phyloP scores from a whole-genome alignment of 805 yeast genomes.

The Lipomyces orientalis region DNA sequence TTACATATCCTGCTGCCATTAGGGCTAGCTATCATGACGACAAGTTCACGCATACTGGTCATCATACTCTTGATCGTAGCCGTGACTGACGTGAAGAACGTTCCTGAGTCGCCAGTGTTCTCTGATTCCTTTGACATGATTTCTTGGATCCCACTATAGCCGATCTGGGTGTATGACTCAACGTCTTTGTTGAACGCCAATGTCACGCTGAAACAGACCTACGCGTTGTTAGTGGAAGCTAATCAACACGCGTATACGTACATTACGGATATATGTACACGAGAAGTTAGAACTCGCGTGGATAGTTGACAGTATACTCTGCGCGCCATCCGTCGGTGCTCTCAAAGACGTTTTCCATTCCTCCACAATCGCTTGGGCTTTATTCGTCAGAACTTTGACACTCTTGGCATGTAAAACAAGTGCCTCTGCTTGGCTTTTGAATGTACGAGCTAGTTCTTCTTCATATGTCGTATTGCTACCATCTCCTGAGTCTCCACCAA shows the following conservation, averaged over 20 bases:
- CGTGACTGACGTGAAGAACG: slow-evolving; percentile 12
- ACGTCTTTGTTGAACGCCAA: slow-evolving; percentile 5
- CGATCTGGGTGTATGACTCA: slow-evolving; percentile 2
- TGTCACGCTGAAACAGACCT: slow-evolving; percentile 6
- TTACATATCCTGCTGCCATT: neutral
- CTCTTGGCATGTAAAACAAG: slow-evolving; percentile 12
- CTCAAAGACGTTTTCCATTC: neutral
- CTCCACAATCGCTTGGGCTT: neutral
- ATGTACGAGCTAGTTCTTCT: slow-evolving; percentile 16
- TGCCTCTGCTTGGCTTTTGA: slow-evolving; percentile 10
- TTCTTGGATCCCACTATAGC: slow-evolving; percentile 18
- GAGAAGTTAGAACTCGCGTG: neutral
- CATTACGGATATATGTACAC: slow-evolving; percentile 8
- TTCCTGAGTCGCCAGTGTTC: neutral
- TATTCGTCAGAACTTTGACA: slow-evolving; percentile 11
- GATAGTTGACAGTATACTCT: neutral
- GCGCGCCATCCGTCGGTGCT: slow-evolving; percentile 10
- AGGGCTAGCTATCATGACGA: neutral
- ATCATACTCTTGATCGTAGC: neutral
- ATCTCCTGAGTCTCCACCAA: neutral
- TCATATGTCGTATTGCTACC: slow-evolving; percentile 7
- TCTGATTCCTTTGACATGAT: slow-evolving; percentile 17
- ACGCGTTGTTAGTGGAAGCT: neutral
- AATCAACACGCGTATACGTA: neutral
- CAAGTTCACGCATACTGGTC: slow-evolving; percentile 8